Base-by-base conservation (phyloP, 345 rosid species). In the Hibiscus trionum region DNA sequence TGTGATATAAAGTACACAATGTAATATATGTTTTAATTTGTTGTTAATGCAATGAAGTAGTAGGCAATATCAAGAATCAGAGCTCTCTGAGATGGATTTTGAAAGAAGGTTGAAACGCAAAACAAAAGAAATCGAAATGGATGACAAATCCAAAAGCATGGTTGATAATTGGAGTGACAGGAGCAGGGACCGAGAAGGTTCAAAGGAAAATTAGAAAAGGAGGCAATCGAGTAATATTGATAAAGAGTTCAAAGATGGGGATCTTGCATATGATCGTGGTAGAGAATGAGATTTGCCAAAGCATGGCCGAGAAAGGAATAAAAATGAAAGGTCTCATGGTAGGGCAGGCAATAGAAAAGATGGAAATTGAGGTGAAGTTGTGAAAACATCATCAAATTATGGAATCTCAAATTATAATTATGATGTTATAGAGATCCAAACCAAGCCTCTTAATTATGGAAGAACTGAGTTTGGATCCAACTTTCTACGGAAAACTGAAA, bases 391-490 rank as follows among this genome's bases (percentile, higher is more conserved):
- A 33, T 95, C 98, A 2, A 95, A 90, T 79, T 88, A 84, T 66
- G 98, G 98, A 17, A 84, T 88, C 77, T 87, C 97, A 15, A 88
- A 87, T 66, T 96, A 95, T 79, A 92, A 92, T 75, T 95, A 95
- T 74, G 99, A 95, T 82, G 97, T 95, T n/a, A 95, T 95, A 83
- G 98, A 95, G 84, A 93, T 93, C 75, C 98, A 91, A 85, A 89
- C 98, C 72, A 93, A 86, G 80, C 90, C 97, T 57, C 87, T 83
- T 80, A 96, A 88, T 79, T 86, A 83, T 81, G 91, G 88, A 31
- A 84, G 90, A 74, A 69, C 83, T 4, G 98, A 88, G 24, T 77
- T 87, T 42, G 91, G 85, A 60, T 81, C 92, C 69, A 83, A 73
- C 78, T 78, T 87, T 81, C 57, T 86, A 42, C 81, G 85, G 82